Conservation (phyloP, 78 protist species). For the Abeoforma whisleri region DNA sequence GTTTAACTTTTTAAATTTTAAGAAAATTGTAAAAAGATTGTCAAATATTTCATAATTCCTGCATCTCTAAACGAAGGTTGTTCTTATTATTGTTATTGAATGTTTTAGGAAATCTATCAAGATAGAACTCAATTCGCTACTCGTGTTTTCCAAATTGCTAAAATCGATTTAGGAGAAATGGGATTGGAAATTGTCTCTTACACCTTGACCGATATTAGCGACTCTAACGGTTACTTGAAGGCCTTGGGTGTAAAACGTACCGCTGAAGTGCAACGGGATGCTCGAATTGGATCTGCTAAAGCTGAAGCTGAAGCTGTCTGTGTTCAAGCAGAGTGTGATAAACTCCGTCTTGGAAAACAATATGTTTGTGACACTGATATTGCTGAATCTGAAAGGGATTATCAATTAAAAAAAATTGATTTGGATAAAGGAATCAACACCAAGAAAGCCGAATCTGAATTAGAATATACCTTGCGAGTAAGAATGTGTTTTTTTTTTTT, state of each 20-base stretch:
- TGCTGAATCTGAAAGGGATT: not conserved
- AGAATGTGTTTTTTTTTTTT: no score
- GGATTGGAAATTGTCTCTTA: slow-evolving; percentile 44
- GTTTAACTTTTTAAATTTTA: no score
- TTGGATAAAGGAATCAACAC: not conserved
- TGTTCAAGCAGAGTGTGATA: slow-evolving; percentile 13
- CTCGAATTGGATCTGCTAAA: slow-evolving; percentile 41
- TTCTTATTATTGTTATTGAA: not conserved
- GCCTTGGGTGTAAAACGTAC: slow-evolving; percentile 12
- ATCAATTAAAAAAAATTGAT: not conserved
- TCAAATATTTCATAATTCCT: no score
- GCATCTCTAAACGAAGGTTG: no score
- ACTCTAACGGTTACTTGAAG: not conserved
- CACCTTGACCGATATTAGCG: slow-evolving; percentile 42
- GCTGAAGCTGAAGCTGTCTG: slow-evolving; percentile 11
- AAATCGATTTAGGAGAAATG: slow-evolving; percentile 29
- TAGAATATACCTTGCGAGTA: not conserved
- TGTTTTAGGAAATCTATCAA: slow-evolving; percentile 42
- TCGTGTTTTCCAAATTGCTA: slow-evolving; percentile 38
- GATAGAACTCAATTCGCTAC: slow-evolving; percentile 34
- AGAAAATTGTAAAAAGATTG: no score
- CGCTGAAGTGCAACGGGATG: slow-evolving; percentile 46
- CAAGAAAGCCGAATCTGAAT: not conserved
- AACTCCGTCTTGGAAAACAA: not conserved
- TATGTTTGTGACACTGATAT: not conserved